Evolutionary conservation across 805 yeast species (phyloP).

Genomic region (Teunomyces pallodes): DNA sequence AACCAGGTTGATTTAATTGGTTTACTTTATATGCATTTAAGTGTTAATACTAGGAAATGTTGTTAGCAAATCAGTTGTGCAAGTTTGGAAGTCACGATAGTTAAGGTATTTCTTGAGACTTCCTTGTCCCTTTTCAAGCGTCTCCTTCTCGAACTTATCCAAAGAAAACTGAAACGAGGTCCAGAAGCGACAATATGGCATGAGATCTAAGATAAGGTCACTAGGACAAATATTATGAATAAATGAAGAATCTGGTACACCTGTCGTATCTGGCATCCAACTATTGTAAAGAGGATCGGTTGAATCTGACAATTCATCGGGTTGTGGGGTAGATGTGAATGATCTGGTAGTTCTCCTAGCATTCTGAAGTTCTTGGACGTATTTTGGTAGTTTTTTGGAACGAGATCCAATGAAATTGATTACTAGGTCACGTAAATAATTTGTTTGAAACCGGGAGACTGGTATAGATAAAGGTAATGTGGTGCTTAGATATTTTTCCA

Average conservation of each 20-base stretch:
- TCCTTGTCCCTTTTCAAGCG: constrained; percentile 9
- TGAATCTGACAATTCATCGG: constrained; percentile 1
- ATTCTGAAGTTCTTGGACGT: constrained; percentile 21
- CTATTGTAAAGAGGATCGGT: not conserved
- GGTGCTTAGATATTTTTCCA: constrained; percentile 5
- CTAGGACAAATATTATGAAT: constrained; percentile 20
- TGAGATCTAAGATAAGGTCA: constrained; percentile 29
- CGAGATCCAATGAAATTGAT: constrained; percentile 30
- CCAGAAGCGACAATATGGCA: constrained; percentile 35
- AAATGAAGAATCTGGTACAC: constrained; percentile 36
- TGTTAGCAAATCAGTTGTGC: constrained; percentile 12
- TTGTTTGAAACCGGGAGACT: not conserved
- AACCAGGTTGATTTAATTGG: constrained; percentile 46
- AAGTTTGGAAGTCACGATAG: constrained; percentile 36
- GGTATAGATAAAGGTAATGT: not conserved
- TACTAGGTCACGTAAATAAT: constrained; percentile 5
- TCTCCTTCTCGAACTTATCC: constrained; percentile 18
- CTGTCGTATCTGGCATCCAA: constrained; percentile 21
- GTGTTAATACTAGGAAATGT: constrained; percentile 7
- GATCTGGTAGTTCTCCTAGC: constrained; percentile 19
- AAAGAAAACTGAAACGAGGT: constrained; percentile 27
- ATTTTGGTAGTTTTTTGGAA: constrained; percentile 31
- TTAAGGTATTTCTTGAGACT: constrained; percentile 27
- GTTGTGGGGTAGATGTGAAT: constrained; percentile 3
- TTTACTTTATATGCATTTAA: not conserved